Conservation (phyloP, 139 green algal genomes). For the Chlamydomonas sp. region DNA sequence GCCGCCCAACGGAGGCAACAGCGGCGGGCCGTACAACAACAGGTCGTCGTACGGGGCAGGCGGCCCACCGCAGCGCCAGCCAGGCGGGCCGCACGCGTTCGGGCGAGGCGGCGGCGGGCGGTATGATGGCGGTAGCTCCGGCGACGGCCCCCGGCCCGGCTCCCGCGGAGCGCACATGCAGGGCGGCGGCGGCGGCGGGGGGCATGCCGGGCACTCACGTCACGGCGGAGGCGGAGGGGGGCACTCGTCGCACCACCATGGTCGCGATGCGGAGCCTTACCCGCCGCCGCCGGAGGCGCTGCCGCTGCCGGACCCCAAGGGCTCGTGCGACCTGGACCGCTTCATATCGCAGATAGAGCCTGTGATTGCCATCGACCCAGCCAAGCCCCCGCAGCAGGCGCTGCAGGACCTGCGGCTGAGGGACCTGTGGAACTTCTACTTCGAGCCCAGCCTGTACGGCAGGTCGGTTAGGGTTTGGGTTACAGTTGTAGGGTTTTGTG, state of each 20-base stretch:
- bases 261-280: neutral
- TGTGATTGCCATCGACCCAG: conserved; percentile 1
- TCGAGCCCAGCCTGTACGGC: conserved; percentile 61
- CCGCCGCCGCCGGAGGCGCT: neutral
- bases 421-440: conserved; percentile 72
- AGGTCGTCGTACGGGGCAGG: neutral
- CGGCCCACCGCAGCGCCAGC: neutral
- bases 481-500: neutral
- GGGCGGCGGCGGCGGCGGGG: neutral
- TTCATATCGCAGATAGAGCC: conserved; percentile 43
- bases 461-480: conserved; percentile 33
- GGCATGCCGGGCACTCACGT: neutral
- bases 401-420: conserved; percentile 49
- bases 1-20: too few species aligned
- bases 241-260: neutral
- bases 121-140: conserved; percentile 10
- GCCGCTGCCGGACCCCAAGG: conserved; percentile 31
- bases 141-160: conserved; percentile 8
- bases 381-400: conserved; percentile 33
- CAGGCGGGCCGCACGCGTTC: neutral
- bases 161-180: neutral
- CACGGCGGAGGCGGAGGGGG: neutral
- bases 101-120: conserved; percentile 8
- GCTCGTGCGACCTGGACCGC: conserved; percentile 41
- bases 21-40: neutral